Conservation (phyloP, 176 grass and related monocot genomes). For the Urochloa ruziziensis region DNA sequence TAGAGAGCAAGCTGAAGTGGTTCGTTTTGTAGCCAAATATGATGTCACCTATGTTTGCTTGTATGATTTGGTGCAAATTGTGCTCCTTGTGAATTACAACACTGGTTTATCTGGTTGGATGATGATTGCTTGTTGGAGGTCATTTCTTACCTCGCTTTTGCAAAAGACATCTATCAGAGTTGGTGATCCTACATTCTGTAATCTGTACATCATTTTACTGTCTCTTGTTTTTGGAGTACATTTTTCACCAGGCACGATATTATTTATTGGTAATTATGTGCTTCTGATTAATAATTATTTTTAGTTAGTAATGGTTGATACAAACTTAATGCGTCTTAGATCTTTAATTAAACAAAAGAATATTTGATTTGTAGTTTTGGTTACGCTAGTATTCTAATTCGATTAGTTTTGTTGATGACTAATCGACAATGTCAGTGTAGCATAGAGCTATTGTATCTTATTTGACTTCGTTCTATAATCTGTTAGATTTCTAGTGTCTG, state of each 20-base stretch:
- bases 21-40: neutral
- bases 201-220: neutral
- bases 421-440: neutral
- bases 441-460: conserved; percentile 1
- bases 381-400: neutral
- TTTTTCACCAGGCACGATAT: neutral
- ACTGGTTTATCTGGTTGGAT: neutral
- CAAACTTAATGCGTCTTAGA: neutral
- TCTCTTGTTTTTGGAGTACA: neutral
- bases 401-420: conserved; percentile 2
- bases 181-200: neutral
- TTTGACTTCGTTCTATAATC: neutral
- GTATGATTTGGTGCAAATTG: neutral
- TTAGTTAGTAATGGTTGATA: neutral
- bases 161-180: neutral
- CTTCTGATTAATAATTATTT: neutral
- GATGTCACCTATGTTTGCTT: neutral
- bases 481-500: neutral
- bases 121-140: neutral
- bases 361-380: neutral
- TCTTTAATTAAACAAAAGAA: neutral
- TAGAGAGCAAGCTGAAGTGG: neutral
- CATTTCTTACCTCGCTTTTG: neutral
- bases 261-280: neutral
- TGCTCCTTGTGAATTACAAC: neutral